Percentiles rank a stretch among this genome's conserved stretches.
Conservation (phyloP, 768 basidiomycete species). For the Chalciporus pseudorubinellus region DNA sequence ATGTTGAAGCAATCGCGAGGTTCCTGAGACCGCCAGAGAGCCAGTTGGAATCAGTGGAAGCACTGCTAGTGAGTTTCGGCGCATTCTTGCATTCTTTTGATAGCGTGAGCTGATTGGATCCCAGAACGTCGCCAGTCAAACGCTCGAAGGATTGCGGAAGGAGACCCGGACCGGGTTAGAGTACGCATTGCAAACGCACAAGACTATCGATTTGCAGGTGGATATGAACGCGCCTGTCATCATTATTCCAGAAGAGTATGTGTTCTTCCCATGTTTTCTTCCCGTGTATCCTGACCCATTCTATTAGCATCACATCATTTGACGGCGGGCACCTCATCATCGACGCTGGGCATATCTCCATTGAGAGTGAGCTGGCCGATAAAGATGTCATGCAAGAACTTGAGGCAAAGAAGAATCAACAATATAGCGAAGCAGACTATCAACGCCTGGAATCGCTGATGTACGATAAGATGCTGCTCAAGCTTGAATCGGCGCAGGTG, state of each 20-base stretch:
- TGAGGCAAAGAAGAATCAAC: constrained; percentile 76
- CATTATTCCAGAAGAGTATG: constrained; percentile 91
- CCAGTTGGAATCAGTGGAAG: constrained; percentile 93
- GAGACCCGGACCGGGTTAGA: constrained; percentile 94
- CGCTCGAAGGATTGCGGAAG: constrained; percentile 87
- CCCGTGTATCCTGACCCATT: constrained; percentile 6
- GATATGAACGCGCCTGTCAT: constrained; percentile 97
- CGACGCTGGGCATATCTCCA: constrained; percentile 95
- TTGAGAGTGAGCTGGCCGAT: constrained; percentile 86
- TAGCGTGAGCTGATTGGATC: background rate
- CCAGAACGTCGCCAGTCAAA: constrained; percentile 88
- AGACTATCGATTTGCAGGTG: constrained; percentile 94
- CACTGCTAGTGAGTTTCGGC: constrained; percentile 63
- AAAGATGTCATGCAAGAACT: constrained; percentile 77
- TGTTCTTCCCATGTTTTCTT: constrained; percentile 14
- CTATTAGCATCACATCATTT: constrained; percentile 64
- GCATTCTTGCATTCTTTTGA: background rate
- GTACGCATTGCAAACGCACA: constrained; percentile 89
- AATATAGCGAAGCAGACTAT: constrained; percentile 88
- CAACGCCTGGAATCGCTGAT: constrained; percentile 83
- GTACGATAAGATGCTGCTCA: constrained; percentile 89
- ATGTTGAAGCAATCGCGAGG: constrained; percentile 85
- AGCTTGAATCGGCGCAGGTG: constrained; percentile 88
- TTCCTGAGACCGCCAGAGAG: constrained; percentile 95
- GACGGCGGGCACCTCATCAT: constrained; percentile 84